Percentiles rank a stretch among this genome's conserved stretches.
Conservation (phyloP, 2,329 filamentous ascomycete genomes). For the Arachnopeziza araneosa region DNA sequence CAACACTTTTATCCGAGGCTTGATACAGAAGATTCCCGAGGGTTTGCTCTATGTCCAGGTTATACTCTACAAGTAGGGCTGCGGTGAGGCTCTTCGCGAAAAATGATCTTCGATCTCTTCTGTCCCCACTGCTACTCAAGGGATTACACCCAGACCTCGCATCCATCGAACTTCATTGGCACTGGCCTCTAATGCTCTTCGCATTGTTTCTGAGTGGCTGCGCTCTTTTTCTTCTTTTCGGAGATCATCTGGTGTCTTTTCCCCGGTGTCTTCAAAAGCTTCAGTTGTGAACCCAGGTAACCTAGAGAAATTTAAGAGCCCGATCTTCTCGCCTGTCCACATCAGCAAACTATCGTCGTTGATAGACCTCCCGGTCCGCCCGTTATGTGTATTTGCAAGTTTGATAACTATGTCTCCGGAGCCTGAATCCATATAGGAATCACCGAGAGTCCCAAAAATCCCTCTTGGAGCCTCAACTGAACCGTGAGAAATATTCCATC, state of each 20-base stretch:
- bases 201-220: slow-evolving; percentile 65
- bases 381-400: slow-evolving; percentile 50
- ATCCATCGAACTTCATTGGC: slow-evolving; percentile 23
- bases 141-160: slow-evolving; percentile 13
- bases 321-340: slow-evolving; percentile 84
- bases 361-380: slow-evolving; percentile 29
- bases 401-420: slow-evolving; percentile 75
- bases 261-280: slow-evolving; percentile 42
- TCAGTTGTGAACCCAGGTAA: slow-evolving; percentile 42
- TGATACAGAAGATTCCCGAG: neutral
- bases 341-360: slow-evolving; percentile 68
- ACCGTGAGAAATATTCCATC: slow-evolving; percentile 50
- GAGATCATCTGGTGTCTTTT: slow-evolving; percentile 38
- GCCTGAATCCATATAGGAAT: slow-evolving; percentile 34
- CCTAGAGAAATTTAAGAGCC: slow-evolving; percentile 60
- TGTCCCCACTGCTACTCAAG: neutral
- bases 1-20: neutral
- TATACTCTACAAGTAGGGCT: neutral
- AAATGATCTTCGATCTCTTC: neutral
- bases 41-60: neutral
- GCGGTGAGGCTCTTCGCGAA: neutral
- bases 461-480: slow-evolving; percentile 41
- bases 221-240: slow-evolving; percentile 51
- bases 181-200: slow-evolving; percentile 67
- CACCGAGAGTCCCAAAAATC: slow-evolving; percentile 44